These are phyloP conservation scores for Paxillus ammoniavirescens DNA, from an alignment of 768 basidiomycete species.

Conservation along the genomic window DNA sequence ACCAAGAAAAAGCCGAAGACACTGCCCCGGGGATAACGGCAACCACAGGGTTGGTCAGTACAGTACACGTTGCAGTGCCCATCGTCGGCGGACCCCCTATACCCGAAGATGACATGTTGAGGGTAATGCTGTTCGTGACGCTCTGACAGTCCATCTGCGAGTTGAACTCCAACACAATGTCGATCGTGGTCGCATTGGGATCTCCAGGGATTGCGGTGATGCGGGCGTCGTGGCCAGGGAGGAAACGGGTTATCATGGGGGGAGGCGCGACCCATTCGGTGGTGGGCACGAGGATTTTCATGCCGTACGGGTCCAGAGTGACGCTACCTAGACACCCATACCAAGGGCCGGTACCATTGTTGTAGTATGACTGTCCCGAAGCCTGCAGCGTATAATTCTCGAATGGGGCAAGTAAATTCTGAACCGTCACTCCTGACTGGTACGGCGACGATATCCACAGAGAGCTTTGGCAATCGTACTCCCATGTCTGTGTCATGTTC, in stretches of 20 bases:
- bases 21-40: slow-evolving; percentile 52
- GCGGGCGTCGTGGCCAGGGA: slow-evolving; percentile 85
- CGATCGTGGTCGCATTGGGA: slow-evolving; percentile 53
- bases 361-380: slow-evolving; percentile 63
- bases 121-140: slow-evolving; percentile 59
- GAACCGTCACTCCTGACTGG: slow-evolving; percentile 53
- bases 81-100: slow-evolving; percentile 57
- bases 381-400: slow-evolving; percentile 70
- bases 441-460: slow-evolving; percentile 84
- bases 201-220: slow-evolving; percentile 40
- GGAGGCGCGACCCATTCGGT: slow-evolving; percentile 66
- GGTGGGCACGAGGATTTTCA: slow-evolving; percentile 76
- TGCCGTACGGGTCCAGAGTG: slow-evolving; percentile 71
- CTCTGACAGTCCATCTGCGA: slow-evolving; percentile 68
- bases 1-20: slow-evolving; percentile 68
- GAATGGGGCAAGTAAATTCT: slow-evolving; percentile 81
- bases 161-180: slow-evolving; percentile 80
- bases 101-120: slow-evolving; percentile 71
- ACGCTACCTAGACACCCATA: slow-evolving; percentile 71
- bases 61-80: slow-evolving; percentile 43
- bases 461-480: slow-evolving; percentile 52
- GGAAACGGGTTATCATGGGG: slow-evolving; percentile 76
- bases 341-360: slow-evolving; percentile 57
- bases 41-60: slow-evolving; percentile 47
- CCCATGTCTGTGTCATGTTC: slow-evolving; percentile 68